Evolutionary conservation across 352 stramenopile species (phyloP).

Genomic region (Globisporangium middletonii): DNA sequence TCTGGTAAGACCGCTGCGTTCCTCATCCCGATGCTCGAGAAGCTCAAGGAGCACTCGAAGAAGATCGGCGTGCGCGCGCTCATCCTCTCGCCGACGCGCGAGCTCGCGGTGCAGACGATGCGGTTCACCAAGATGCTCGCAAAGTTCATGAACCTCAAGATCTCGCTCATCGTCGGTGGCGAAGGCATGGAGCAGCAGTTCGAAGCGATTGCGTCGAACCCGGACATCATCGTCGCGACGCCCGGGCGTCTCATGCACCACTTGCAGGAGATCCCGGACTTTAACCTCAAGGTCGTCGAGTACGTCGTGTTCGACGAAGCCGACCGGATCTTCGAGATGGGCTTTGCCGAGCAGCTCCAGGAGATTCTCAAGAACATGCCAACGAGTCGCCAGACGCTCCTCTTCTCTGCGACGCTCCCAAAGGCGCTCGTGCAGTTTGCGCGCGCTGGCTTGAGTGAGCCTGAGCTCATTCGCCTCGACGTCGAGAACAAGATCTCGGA

Average conservation of each 20-base stretch:
- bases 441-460: constrained; percentile 95
- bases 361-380: constrained; percentile 92
- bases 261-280: constrained; percentile 91
- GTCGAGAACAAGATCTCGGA: constrained; percentile 97
- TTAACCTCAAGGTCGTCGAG: constrained; percentile 90
- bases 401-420: constrained; percentile 97
- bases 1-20: constrained; percentile 98
- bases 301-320: constrained; percentile 98
- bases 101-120: constrained; percentile 98
- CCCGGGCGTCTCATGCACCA: constrained; percentile 93
- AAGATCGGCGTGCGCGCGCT: constrained; percentile 85
- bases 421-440: constrained; percentile 98
- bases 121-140: constrained; percentile 85
- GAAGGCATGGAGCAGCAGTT: constrained; percentile 99
- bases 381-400: constrained; percentile 78
- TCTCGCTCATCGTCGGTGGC: constrained; percentile 94
- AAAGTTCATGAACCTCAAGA: constrained; percentile 90
- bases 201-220: constrained; percentile 89
- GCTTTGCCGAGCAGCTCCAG: constrained; percentile 96
- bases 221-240: constrained; percentile 94
- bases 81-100: constrained; percentile 95
- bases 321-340: constrained; percentile 99
- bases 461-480: constrained; percentile 97
- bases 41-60: constrained; percentile 90
- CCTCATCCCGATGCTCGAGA: constrained; percentile 97